Base-by-base conservation (phyloP, 2,329 filamentous ascomycete genomes). In the Hypoxylon sp. region DNA sequence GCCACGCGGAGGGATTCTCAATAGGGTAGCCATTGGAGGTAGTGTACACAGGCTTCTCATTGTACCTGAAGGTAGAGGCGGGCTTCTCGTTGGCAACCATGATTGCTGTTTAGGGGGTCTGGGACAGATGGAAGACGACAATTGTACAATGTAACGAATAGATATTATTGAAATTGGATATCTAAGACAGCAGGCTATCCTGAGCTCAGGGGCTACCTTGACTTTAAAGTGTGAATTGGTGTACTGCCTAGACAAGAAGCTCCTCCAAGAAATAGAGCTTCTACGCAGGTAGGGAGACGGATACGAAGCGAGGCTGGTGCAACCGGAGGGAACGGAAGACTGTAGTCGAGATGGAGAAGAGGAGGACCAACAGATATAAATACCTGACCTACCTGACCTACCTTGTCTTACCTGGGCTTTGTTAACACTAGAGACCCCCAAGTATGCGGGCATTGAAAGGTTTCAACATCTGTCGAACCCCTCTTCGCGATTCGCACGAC, bases 11-110 rank as follows among this genome's bases (percentile, higher is more conserved):
- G 3, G 75, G 72, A 22, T 77, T 64, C 33, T 73, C 68, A 44
- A 74, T 67, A 33, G 75, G 74, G 48, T 66, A 72, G 46, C 76
- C 76, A 74, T 77, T 74, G 64, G 76, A 87, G 85, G 77, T 86
- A 81, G 17, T 70, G 84, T 89, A 89, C 69, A 86, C 81, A 53
- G 87, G 86, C 74, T 83, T 84, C 78, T 90, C 86, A 72, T 85
- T 82, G 78, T 89, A 89, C 70, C 84, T 84, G 77, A 82, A 84
- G 71, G 83, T 84, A 61, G 82, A 82, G 6, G 80, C 79, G 35
- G 82, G 75, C 69, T 79, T 81, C 49, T 83, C 79, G 77, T 84
- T 77, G 74, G 79, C 78, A 71, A 78, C 80, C 82, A 85, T 85
- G 61, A 68, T 82, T 74, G 42, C 63, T 69, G 64, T 46, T 61